phyloP scores from a whole-genome alignment of 2,329 filamentous ascomycete genomes.

The Aspergillus sp. region DNA sequence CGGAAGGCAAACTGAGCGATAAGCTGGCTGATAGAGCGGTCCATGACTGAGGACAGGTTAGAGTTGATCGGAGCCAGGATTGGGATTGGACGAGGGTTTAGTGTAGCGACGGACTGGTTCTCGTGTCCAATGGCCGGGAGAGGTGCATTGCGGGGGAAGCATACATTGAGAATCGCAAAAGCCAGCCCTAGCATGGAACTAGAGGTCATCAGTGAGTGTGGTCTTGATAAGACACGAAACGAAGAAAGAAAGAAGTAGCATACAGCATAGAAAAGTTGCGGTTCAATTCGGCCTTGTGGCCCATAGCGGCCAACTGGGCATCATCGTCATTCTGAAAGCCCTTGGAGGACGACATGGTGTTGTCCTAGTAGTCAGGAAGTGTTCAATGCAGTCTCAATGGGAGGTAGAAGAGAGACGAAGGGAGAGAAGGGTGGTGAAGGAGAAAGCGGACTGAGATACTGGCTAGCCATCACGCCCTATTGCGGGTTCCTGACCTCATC shows the following conservation, averaged over 20 bases:
- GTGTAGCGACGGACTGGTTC: background rate
- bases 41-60: conserved; percentile 47
- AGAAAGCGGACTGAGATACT: too few species aligned
- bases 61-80: conserved; percentile 6
- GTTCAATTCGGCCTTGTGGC: conserved; percentile 57
- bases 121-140: conserved; percentile 1
- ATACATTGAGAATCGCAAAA: conserved; percentile 59
- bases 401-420: background rate
- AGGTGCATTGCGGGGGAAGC: conserved; percentile 7
- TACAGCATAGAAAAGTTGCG: conserved; percentile 56
- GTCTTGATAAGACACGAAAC: too few species aligned
- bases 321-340: conserved; percentile 39
- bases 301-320: conserved; percentile 53
- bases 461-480: too few species aligned
- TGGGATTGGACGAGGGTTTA: background rate
- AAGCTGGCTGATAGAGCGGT: conserved; percentile 59
- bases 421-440: too few species aligned
- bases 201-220: background rate
- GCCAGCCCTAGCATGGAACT: conserved; percentile 60
- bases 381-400: background rate
- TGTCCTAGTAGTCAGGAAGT: background rate
- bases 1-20: conserved; percentile 63
- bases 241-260: too few species aligned
- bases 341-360: conserved; percentile 16
- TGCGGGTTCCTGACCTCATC: background rate